Evolutionary conservation across 1,139 yeast genomes (phyloP), one percentile per base, ranked within the genome.

Genomic region (Blastobotrys elegans): DNA sequence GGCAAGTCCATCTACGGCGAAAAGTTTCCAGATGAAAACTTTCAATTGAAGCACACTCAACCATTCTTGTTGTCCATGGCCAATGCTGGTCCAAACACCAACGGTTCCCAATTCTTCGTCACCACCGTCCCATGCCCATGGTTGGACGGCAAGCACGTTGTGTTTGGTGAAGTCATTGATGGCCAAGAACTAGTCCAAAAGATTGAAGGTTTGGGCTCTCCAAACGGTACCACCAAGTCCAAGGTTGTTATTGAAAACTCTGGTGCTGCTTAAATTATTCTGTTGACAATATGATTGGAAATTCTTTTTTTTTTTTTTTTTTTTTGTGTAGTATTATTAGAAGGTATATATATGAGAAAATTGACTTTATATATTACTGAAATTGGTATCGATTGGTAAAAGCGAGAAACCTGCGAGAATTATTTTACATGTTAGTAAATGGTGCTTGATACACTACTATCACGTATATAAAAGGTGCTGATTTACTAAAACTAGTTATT

Each of bases 111-210:
- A 77, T 90, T 90, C 79, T 90, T 90, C 82, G 81, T 90, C 74
- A 90, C 98, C 78, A 90, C 97, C 55, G 97, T 90, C 53, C 80
- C 88, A 64, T 77, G 86, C 71, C 86, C 96, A 62, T 90, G 97
- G 97, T 82, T 90, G 74, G 97, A 90, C 69, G 97, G 97, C 70
- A 86, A 84, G 77, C 98, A 90, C 84, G 97, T 89, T 72, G 98
- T 90, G 58, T 92, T 90, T 64, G 98, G 98, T 71, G 97, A 90
- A 78, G 97, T 92, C 61, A 70, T 73, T 62, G 96, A 89, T 51
- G 97, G 97, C 64, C 73, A 75, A 68, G 96, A 90, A 64, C 70
- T 89, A 64, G 96, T 90, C 72, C 84, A 88, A 86, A 81, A 84
- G 77, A 76, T 92, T 65, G 98, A 90, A 79, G 59, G 82, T 54